phyloP scores from a whole-genome alignment of 2,329 filamentous ascomycete species.

The Endocalyx cinctus region DNA sequence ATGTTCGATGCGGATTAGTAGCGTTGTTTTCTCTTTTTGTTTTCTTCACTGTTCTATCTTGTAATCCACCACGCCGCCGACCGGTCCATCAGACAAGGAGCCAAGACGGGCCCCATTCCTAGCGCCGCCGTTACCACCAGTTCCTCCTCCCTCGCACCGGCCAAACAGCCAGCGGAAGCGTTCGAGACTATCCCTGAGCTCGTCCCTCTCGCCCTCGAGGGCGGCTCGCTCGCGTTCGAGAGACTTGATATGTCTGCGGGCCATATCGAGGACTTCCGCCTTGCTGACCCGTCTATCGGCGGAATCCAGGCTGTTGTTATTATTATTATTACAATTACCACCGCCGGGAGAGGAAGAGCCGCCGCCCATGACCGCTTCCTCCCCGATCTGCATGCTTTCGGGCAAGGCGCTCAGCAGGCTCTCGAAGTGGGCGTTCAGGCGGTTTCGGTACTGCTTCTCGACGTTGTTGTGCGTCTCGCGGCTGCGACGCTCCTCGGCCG shows the following conservation, averaged over 20 bases:
- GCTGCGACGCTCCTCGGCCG: conserved; percentile 27
- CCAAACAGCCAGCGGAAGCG: conserved; percentile 25
- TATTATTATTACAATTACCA: too few relatives aligned
- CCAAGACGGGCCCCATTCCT: too few relatives aligned
- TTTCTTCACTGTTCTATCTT: too few relatives aligned
- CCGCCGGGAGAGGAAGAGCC: conserved; percentile 12
- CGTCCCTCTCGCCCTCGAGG: conserved; percentile 33
- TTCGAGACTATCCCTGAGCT: conserved; percentile 25
- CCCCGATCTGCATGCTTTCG: conserved; percentile 25
- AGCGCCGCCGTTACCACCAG: too few relatives aligned
- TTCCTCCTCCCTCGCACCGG: conserved; percentile 18
- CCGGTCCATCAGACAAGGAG: too few relatives aligned
- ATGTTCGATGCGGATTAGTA: too few relatives aligned
- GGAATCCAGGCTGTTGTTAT: conserved; percentile 16
- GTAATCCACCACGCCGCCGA: too few relatives aligned
- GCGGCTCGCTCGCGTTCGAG: conserved; percentile 34
- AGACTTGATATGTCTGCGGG: conserved; percentile 34
- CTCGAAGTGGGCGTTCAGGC: conserved; percentile 42
- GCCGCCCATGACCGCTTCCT: conserved; percentile 23
- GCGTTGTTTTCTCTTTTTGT: too few relatives aligned
- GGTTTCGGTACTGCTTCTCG: conserved; percentile 44
- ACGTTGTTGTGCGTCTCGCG: conserved; percentile 40
- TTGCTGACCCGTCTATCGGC: conserved; percentile 33
- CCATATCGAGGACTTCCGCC: conserved; percentile 42
- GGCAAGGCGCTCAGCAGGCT: conserved; percentile 37